These are phyloP conservation scores for Penicillium malachiteum DNA, from an alignment of 495 filamentous ascomycete genomes.

Conservation along the genomic window DNA sequence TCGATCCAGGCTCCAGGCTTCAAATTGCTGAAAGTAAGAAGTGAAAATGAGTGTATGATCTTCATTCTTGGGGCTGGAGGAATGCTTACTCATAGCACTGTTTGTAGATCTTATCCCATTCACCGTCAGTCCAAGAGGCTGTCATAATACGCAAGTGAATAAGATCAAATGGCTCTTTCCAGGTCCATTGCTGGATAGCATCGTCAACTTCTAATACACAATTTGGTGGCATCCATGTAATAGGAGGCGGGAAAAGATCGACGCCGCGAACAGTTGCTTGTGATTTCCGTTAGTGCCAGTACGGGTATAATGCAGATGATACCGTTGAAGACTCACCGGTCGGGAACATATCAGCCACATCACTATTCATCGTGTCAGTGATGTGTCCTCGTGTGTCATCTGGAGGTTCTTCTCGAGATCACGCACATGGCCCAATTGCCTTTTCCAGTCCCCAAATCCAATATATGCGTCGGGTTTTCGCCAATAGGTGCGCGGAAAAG, in stretches of 20 bases:
- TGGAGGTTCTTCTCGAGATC: not conserved
- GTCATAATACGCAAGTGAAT: constrained; percentile 12
- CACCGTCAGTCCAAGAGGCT: not conserved
- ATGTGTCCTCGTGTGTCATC: not conserved
- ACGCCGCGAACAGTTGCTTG: constrained; percentile 1
- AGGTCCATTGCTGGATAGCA: constrained; percentile 1
- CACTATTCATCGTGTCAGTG: not conserved
- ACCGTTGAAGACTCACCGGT: not conserved
- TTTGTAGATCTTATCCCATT: constrained; percentile 2
- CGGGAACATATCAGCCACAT: constrained; percentile 11
- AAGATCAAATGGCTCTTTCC: not conserved
- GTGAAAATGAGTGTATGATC: not conserved
- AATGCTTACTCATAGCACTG: constrained; percentile 3
- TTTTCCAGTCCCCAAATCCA: constrained; percentile 7
- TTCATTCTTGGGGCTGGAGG: not conserved
- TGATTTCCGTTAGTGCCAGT: too few species aligned
- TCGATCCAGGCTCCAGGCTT: constrained; percentile 7
- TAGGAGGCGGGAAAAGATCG: constrained; percentile 3
- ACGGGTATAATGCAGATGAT: not conserved
- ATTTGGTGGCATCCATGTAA: constrained; percentile 2
- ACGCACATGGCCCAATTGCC: constrained; percentile 7
- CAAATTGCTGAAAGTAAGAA: not conserved
- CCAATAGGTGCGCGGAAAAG: not conserved
- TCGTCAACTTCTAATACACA: constrained; percentile 3
- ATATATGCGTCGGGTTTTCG: constrained; percentile 1